Conservation (phyloP, 257 asterid genomes). For the Penstemon eatonii region DNA sequence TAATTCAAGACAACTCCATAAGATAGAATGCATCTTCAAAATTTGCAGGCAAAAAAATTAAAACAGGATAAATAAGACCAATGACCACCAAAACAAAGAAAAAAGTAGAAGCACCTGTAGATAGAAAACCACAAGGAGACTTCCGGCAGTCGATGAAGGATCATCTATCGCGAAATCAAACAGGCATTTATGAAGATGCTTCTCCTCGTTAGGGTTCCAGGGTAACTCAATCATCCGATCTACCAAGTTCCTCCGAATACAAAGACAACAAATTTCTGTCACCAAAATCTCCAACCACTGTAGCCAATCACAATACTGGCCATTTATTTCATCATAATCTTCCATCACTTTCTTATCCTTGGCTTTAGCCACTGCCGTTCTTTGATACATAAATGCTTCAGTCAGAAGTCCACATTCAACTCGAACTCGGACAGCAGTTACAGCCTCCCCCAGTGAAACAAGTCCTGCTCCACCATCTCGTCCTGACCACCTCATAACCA, state of each 20-base stretch:
- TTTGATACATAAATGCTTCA: constrained; percentile 93
- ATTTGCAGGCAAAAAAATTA: neutral
- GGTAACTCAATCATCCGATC: constrained; percentile 94
- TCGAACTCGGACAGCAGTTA: constrained; percentile 76
- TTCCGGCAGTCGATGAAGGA: constrained; percentile 66
- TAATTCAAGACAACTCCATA: constrained; percentile 1
- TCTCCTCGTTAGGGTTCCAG: constrained; percentile 91
- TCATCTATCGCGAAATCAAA: constrained; percentile 66
- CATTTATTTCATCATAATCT: constrained; percentile 45
- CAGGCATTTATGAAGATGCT: constrained; percentile 76
- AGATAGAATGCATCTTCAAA: constrained; percentile 1
- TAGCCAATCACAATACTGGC: constrained; percentile 47
- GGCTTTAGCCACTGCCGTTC: constrained; percentile 62
- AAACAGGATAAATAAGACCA: neutral
- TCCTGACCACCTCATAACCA: constrained; percentile 93
- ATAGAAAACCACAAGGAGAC: constrained; percentile 94
- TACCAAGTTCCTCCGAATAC: constrained; percentile 72
- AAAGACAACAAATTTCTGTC: constrained; percentile 82
- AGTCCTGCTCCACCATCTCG: constrained; percentile 62
- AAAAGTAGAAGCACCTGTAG: constrained; percentile 64
- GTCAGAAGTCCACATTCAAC: constrained; percentile 95
- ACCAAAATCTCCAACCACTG: constrained; percentile 81
- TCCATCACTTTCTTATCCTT: constrained; percentile 57
- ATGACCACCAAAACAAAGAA: constrained; percentile 14
- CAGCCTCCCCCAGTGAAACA: constrained; percentile 78